Percentiles rank a stretch among this genome's conserved stretches.
Conservation (phyloP, 495 filamentous ascomycete species). For the Lepidopterella palustris region DNA sequence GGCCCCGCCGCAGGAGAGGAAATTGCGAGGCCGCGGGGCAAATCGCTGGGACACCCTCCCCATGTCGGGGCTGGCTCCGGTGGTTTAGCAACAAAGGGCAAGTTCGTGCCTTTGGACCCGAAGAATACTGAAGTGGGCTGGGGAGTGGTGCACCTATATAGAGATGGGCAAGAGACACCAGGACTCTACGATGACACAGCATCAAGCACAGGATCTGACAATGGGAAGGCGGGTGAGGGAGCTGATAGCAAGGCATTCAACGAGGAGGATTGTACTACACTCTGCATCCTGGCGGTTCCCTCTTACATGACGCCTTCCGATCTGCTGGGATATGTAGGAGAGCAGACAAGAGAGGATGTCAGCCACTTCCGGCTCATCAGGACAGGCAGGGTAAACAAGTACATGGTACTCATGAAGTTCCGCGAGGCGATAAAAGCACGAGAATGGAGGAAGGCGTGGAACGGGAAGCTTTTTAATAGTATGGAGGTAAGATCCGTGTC, state of each 20-base stretch:
- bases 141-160: constrained; percentile 90
- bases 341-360: constrained; percentile 78
- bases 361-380: constrained; percentile 94
- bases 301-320: constrained; percentile 87
- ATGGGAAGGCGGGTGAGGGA: constrained; percentile 15
- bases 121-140: constrained; percentile 79
- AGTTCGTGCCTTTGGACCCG: constrained; percentile 65
- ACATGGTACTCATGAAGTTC: constrained; percentile 98
- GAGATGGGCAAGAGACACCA: constrained; percentile 72
- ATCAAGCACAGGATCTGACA: constrained; percentile 30
- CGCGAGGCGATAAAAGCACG: constrained; percentile 63
- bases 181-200: constrained; percentile 40
- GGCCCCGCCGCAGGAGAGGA: constrained; percentile 25
- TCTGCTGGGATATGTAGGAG: constrained; percentile 87
- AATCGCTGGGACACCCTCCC: constrained; percentile 20
- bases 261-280: constrained; percentile 71
- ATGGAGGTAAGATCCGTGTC: constrained; percentile 68
- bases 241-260: constrained; percentile 32
- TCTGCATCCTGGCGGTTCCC: constrained; percentile 92
- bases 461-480: constrained; percentile 89
- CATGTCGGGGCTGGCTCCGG: constrained; percentile 38
- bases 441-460: constrained; percentile 79
- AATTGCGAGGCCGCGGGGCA: constrained; percentile 19
- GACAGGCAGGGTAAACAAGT: constrained; percentile 80
- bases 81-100: constrained; percentile 65